Evolutionary conservation across 352 stramenopile genomes (phyloP).

Genomic region (Globisporangium ultimum): DNA sequence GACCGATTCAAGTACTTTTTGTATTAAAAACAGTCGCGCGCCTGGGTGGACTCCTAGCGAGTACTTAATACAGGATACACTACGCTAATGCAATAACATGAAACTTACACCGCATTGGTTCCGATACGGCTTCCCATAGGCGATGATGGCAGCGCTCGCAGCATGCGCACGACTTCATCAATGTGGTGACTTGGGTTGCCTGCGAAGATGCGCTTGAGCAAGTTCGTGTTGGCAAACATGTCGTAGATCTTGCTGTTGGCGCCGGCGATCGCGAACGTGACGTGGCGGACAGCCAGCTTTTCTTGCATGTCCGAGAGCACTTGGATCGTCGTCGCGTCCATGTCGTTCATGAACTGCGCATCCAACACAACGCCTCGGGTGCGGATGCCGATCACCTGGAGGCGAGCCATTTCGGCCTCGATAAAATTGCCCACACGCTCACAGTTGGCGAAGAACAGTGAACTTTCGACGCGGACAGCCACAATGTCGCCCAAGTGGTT

Average conservation of each 20-base stretch:
- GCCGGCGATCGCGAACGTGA: constrained; percentile 39
- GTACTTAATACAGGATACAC: neutral
- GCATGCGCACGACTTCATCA: constrained; percentile 25
- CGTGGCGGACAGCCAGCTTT: constrained; percentile 40
- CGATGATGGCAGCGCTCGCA: constrained; percentile 12
- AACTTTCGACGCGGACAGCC: constrained; percentile 43
- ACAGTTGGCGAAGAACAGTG: constrained; percentile 61
- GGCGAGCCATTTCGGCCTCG: constrained; percentile 32
- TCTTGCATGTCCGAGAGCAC: constrained; percentile 52
- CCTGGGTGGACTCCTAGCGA: neutral
- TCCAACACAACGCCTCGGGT: constrained; percentile 43
- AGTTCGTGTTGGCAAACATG: constrained; percentile 35
- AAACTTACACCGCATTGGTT: neutral
- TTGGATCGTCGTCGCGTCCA: constrained; percentile 61
- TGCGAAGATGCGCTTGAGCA: constrained; percentile 31
- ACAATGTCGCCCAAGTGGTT: constrained; percentile 27
- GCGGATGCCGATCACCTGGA: constrained; percentile 21
- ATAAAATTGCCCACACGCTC: constrained; percentile 36
- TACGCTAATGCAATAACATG: neutral
- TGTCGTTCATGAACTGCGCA: constrained; percentile 42
- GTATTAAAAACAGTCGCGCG: no score
- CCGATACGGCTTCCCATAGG: neutral
- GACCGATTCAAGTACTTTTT: no score
- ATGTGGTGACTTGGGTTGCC: constrained; percentile 17
- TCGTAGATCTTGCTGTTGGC: constrained; percentile 35